phyloP scores from a whole-genome alignment of 305 asterid genomes.

The Rubia peregrina region DNA sequence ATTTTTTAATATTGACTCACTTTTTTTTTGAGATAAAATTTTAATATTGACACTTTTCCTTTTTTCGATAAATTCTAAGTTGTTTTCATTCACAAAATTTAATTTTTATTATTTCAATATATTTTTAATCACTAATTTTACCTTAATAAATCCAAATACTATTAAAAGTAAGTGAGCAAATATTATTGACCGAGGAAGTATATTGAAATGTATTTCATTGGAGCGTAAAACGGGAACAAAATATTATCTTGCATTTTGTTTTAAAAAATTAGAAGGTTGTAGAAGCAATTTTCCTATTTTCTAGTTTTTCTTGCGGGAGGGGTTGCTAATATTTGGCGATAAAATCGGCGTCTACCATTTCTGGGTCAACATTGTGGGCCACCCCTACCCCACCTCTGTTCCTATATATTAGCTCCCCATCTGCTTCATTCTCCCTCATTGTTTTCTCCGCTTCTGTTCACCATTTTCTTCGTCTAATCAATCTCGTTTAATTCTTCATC shows the following conservation, averaged over 20 bases:
- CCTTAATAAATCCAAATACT: too few relatives aligned
- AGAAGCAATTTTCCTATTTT: not conserved
- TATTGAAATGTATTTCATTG: too few relatives aligned
- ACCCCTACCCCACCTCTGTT: not conserved
- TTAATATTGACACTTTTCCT: too few relatives aligned
- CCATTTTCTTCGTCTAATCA: not conserved
- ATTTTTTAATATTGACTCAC: too few relatives aligned
- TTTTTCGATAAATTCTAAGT: too few relatives aligned
- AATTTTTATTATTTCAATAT: too few relatives aligned
- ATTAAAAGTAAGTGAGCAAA: not conserved
- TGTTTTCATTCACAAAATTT: too few relatives aligned
- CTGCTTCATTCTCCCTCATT: not conserved
- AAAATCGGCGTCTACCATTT: not conserved
- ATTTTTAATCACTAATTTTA: too few relatives aligned
- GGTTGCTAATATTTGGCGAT: not conserved
- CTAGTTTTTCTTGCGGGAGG: constrained; percentile 8
- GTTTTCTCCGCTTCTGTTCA: not conserved
- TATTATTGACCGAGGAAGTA: too few relatives aligned
- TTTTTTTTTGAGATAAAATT: too few relatives aligned
- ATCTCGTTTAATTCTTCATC: not conserved
- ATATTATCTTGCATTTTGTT: not conserved
- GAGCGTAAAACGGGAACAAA: not conserved
- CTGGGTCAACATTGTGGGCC: not conserved
- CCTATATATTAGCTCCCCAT: not conserved
- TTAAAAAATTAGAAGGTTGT: not conserved